Conservation (phyloP, 1,284 basidiomycete genomes). For the Pulchroboletus neoregius region DNA sequence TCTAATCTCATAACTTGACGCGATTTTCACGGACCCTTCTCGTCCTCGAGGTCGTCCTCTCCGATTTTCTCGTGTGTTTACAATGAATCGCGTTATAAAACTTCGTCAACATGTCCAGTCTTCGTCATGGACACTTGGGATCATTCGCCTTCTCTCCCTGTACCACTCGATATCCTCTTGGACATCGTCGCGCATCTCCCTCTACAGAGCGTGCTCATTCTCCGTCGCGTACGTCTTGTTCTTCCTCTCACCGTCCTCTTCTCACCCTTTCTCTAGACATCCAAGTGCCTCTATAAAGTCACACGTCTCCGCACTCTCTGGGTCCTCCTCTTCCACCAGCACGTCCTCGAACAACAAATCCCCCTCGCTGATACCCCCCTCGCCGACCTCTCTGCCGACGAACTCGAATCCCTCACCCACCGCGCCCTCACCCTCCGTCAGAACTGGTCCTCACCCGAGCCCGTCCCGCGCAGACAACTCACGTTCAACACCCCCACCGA, state of each 20-base stretch:
- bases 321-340: slow-evolving; percentile 41
- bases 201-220: slow-evolving; percentile 10
- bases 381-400: slow-evolving; percentile 34
- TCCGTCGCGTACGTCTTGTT: slow-evolving; percentile 21
- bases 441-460: slow-evolving; percentile 46
- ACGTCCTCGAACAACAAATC: slow-evolving; percentile 41
- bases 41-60: too few relatives aligned
- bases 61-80: not conserved
- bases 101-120: too few relatives aligned
- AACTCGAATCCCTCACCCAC: slow-evolving; percentile 42
- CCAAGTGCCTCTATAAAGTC: slow-evolving; percentile 38
- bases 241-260: accelerated
- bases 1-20: slow-evolving; percentile 22
- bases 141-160: slow-evolving; percentile 6
- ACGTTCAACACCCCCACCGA: slow-evolving; percentile 29
- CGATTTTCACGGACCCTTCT: slow-evolving; percentile 22
- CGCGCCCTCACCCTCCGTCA: slow-evolving; percentile 40
- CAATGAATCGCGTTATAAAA: too few relatives aligned
- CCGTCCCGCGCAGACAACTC: slow-evolving; percentile 31
- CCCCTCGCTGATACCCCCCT: slow-evolving; percentile 38
- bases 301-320: slow-evolving; percentile 50
- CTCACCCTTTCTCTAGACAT: slow-evolving; percentile 40
- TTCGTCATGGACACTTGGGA: slow-evolving; percentile 13
- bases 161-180: slow-evolving; percentile 26
- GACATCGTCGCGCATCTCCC: slow-evolving; percentile 18